A percentile compares a stretch with the other conserved stretches of the same genome.
Conservation (phyloP, 345 rosid species). For the Corymbia maculata region DNA sequence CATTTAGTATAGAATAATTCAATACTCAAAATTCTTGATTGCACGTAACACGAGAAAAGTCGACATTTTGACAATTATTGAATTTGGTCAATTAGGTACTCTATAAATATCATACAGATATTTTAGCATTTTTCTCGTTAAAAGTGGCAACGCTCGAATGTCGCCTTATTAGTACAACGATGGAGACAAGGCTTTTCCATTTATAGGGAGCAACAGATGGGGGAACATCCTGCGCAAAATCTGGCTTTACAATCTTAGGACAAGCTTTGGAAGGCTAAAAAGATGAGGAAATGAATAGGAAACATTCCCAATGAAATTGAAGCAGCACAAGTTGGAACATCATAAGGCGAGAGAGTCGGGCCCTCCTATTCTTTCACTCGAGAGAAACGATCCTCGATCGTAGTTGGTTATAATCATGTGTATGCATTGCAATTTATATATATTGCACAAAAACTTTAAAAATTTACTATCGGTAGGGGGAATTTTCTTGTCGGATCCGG, state of each 20-base stretch:
- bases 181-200: not conserved
- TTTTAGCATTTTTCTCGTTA: not conserved
- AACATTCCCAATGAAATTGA: not conserved
- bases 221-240: not conserved
- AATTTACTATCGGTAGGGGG: accelerated
- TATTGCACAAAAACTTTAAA: not conserved
- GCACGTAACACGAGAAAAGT: too few relatives aligned
- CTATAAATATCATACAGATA: too few relatives aligned
- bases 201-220: not conserved
- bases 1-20: too few relatives aligned
- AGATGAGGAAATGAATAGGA: not conserved
- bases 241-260: not conserved
- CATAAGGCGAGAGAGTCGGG: not conserved
- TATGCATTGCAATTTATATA: not conserved
- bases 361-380: too few relatives aligned
- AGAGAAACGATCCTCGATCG: not conserved
- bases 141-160: not conserved
- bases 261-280: not conserved
- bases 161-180: not conserved
- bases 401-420: not conserved
- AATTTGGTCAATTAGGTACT: not conserved
- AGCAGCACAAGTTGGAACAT: not conserved
- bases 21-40: too few relatives aligned
- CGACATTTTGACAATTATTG: not conserved
- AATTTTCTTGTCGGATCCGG: not conserved